Conservation (phyloP, 345 rosid genomes). For the Microcos paniculata region DNA sequence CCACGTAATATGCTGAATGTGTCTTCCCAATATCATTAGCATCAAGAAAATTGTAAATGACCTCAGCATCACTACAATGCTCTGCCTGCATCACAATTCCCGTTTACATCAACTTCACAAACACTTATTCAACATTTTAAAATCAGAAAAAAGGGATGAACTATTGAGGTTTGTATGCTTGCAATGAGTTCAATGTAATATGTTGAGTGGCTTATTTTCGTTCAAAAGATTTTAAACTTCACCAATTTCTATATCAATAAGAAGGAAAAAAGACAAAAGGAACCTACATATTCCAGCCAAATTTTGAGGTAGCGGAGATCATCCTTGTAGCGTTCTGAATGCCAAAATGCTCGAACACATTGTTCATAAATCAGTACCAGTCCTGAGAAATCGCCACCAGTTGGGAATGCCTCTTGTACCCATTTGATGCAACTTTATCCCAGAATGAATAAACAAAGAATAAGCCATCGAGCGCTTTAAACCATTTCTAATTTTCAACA, state of each 20-base stretch:
- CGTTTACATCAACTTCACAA: neutral
- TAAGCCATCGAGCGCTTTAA: neutral
- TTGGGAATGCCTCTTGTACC: constrained; percentile 91
- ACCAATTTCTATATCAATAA: neutral
- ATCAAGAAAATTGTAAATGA: constrained; percentile 74
- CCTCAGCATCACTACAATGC: constrained; percentile 72
- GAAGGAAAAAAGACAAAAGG: neutral
- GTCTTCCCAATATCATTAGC: constrained; percentile 77
- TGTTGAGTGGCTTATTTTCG: neutral
- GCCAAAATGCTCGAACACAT: constrained; percentile 90
- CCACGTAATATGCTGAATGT: constrained; percentile 58
- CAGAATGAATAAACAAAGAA: neutral
- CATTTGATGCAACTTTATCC: constrained; percentile 78
- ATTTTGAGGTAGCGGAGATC: constrained; percentile 94
- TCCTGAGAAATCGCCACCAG: constrained; percentile 82
- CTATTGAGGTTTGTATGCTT: neutral
- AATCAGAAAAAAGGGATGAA: neutral
- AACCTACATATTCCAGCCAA: constrained; percentile 93
- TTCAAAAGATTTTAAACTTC: neutral
- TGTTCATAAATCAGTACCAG: constrained; percentile 80
- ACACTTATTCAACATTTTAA: neutral
- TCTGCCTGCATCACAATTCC: constrained; percentile 59
- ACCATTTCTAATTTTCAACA: neutral
- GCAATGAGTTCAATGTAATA: neutral
- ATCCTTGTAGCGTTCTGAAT: constrained; percentile 68